These are phyloP conservation scores for Triadica sebifera DNA, from an alignment of 345 rosid species.

Conservation along the genomic window DNA sequence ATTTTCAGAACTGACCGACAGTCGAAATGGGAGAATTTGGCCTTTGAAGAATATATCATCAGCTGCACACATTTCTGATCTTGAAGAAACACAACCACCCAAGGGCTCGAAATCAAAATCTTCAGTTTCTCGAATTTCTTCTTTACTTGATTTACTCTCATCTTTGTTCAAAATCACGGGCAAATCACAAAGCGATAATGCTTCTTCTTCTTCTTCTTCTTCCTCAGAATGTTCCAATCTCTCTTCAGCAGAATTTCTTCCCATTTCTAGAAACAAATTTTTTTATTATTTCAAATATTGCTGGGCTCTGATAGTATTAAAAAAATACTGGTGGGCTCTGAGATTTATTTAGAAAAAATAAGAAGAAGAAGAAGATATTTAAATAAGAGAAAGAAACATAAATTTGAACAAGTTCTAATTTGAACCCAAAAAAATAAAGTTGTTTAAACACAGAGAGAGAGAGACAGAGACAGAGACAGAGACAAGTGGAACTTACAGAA, in stretches of 20 bases:
- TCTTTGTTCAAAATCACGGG: constrained; percentile 39
- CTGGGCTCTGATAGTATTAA: too few relatives aligned
- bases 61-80: constrained; percentile 65
- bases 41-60: constrained; percentile 78
- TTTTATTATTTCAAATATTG: neutral
- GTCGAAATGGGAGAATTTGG: constrained; percentile 61
- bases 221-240: constrained; percentile 18
- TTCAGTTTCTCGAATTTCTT: constrained; percentile 22
- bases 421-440: too few relatives aligned
- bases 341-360: too few relatives aligned
- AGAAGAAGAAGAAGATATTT: too few relatives aligned
- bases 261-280: constrained; percentile 2
- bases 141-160: constrained; percentile 20
- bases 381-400: too few relatives aligned
- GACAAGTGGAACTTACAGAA: constrained; percentile 9
- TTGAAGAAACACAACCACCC: constrained; percentile 34
- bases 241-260: constrained; percentile 13
- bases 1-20: constrained; percentile 54
- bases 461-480: neutral
- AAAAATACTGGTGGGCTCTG: too few relatives aligned
- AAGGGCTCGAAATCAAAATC: constrained; percentile 59
- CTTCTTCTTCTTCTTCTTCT: constrained; percentile 56
- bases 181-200: constrained; percentile 66
- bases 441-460: too few relatives aligned
- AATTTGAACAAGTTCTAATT: too few relatives aligned